These are phyloP conservation scores for Apiospora phragmitis DNA, from an alignment of 2,329 filamentous ascomycete species.

Conservation along the genomic window DNA sequence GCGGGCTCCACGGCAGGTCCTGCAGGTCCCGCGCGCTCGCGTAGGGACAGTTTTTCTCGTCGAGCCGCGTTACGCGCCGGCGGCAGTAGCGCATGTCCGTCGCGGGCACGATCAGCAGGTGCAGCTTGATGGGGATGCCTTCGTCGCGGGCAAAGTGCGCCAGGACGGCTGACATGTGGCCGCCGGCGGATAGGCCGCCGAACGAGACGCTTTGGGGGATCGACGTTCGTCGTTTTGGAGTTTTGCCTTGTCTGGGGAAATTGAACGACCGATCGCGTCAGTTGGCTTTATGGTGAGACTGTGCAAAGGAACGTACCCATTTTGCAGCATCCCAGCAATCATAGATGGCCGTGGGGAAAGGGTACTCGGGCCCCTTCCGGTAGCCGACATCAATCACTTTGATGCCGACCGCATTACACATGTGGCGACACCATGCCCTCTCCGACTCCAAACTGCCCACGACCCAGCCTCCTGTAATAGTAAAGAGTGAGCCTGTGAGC, in stretches of 20 bases:
- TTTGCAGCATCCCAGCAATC: constrained; percentile 29
- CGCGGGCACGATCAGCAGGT: constrained; percentile 33
- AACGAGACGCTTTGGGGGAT: constrained; percentile 24
- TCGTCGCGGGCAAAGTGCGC: constrained; percentile 36
- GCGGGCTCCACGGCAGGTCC: constrained; percentile 29
- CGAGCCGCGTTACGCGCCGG: constrained; percentile 17
- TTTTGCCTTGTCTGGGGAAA: no score
- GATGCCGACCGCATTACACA: constrained; percentile 25
- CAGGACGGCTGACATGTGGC: constrained; percentile 33
- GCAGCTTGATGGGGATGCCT: constrained; percentile 28
- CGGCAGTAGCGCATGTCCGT: constrained; percentile 34
- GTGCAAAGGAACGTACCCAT: no score
- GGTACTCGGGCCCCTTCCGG: constrained; percentile 27
- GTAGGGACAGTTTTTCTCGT: constrained; percentile 22
- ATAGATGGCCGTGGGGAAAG: constrained; percentile 20
- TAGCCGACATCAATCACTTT: constrained; percentile 31
- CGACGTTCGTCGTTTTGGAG: constrained; percentile 18
- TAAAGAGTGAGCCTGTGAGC: no score
- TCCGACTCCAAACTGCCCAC: constrained; percentile 26
- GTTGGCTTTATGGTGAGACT: no score
- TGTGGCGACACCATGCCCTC: constrained; percentile 28
- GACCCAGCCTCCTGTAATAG: no score
- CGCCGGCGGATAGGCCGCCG: constrained; percentile 25
- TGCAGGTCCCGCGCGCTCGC: constrained; percentile 27
- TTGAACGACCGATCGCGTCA: no score